Conservation (phyloP, 139 green algal species). For the Tetradesmus obliquus region DNA sequence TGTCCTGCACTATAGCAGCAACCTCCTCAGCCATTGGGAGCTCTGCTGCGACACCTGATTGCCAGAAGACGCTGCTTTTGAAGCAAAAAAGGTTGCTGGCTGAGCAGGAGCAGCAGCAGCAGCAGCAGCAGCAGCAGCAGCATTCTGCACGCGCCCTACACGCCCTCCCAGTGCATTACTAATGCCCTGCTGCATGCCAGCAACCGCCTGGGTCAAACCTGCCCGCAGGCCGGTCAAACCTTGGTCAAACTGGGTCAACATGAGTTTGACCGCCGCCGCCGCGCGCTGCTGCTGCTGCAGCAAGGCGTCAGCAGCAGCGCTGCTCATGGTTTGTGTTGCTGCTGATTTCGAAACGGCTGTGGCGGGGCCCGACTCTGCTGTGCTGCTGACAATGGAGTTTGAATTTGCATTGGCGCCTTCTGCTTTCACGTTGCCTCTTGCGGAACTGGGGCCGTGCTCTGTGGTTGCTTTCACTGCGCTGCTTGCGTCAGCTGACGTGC, state of each 20-base stretch:
- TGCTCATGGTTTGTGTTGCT: neutral
- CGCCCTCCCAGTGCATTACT: neutral
- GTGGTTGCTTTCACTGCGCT: neutral
- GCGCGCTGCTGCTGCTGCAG: neutral
- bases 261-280: slow-evolving; percentile 1
- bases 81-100: neutral
- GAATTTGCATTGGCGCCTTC: neutral
- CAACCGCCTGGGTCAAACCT: neutral
- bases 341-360: neutral
- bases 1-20: neutral
- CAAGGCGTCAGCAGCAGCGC: neutral
- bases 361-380: too few species aligned
- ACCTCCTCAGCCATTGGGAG: neutral
- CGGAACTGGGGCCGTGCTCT: neutral
- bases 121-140: neutral
- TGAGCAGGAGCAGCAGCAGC: neutral
- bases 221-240: neutral
- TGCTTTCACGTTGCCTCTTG: neutral
- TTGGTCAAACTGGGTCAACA: slow-evolving; percentile 30
- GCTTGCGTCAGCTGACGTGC: neutral
- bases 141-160: neutral
- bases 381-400: too few species aligned
- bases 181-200: slow-evolving; percentile 10
- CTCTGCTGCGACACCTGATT: neutral
- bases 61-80: neutral